phyloP scores from a whole-genome alignment of 2,329 filamentous ascomycete genomes.

The Cladobotryum protrusum region DNA sequence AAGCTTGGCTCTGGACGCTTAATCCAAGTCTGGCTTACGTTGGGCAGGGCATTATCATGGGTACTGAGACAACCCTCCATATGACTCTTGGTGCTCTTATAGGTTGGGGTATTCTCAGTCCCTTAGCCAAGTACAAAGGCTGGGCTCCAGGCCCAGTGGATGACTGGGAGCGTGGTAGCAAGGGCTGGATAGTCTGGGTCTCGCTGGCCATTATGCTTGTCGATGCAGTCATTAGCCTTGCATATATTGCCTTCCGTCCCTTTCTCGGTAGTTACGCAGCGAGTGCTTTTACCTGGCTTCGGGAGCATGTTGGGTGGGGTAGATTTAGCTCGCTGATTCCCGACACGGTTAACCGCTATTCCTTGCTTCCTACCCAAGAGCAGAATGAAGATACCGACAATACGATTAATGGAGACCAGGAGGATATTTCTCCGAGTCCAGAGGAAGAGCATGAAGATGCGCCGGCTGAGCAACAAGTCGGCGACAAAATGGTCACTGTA shows the following conservation, averaged over 20 bases:
- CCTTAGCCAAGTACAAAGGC: constrained; percentile 73
- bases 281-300: constrained; percentile 3
- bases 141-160: constrained; percentile 86
- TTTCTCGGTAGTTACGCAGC: constrained; percentile 26
- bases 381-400: not conserved
- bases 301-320: constrained; percentile 15
- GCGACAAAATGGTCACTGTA: constrained; percentile 62
- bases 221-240: constrained; percentile 82
- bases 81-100: constrained; percentile 88
- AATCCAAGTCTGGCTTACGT: constrained; percentile 97
- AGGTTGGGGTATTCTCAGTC: constrained; percentile 88
- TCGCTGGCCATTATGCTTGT: constrained; percentile 95
- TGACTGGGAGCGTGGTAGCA: constrained; percentile 88
- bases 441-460: constrained; percentile 63
- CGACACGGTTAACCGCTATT: constrained; percentile 18
- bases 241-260: constrained; percentile 66
- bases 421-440: not conserved
- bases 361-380: constrained; percentile 14
- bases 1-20: constrained; percentile 87
- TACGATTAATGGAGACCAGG: constrained; percentile 11
- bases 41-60: constrained; percentile 98
- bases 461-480: constrained; percentile 75
- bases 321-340: constrained; percentile 16
- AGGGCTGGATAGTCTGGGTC: constrained; percentile 98
- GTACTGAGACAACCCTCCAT: constrained; percentile 85